Base-by-base conservation (phyloP, 179 eudicot genomes). In the Dionaea muscipula region DNA sequence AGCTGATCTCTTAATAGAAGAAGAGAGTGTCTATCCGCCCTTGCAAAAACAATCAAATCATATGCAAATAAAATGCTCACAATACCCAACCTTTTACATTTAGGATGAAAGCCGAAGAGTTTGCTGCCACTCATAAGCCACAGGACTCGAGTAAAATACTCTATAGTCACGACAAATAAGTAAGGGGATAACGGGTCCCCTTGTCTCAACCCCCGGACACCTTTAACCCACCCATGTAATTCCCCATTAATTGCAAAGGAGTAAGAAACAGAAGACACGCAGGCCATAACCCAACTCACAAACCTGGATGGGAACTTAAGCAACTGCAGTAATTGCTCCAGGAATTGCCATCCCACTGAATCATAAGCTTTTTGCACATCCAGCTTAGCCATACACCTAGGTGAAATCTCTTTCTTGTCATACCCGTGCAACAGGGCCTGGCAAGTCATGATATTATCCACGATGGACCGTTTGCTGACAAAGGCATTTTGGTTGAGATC, bases 361-460 rank as follows among this genome's bases (percentile, higher is more conserved):
- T 56, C 60, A 40, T 39, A 56, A 19, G 60, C 23, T 25, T 56
- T 56, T 0, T 0, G 24, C 20, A 39, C 22, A 26, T 56, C 60
- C 4, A 39, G 1, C 22, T 56, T 56, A 1, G 37, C 0, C 15
- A 24, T 24, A 23, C 38, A 11, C 10, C 0, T 9, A 18, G 45
- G 24, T 9, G 33, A 26, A 11, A 9, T 5, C 1, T 25, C 11
- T 17, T 22, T 6, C n/a, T 7, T 25, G 3, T 17, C 19, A 15
- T 38, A 20, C 18, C 7, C 7, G 4, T 41, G 1, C 20, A 40
- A 0, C 2, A 23, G 8, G 15, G 39, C 49, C 0, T 39, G 20
- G 21, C 47, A 27, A 12, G 39, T 11, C 2, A 41, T 0, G 2
- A 56, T 25, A 40, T 56, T 56, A 16, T 39, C 49, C 21, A 13